Evolutionary conservation across 257 asterid species (phyloP).

Genomic region (Voacanga thouarsii): DNA sequence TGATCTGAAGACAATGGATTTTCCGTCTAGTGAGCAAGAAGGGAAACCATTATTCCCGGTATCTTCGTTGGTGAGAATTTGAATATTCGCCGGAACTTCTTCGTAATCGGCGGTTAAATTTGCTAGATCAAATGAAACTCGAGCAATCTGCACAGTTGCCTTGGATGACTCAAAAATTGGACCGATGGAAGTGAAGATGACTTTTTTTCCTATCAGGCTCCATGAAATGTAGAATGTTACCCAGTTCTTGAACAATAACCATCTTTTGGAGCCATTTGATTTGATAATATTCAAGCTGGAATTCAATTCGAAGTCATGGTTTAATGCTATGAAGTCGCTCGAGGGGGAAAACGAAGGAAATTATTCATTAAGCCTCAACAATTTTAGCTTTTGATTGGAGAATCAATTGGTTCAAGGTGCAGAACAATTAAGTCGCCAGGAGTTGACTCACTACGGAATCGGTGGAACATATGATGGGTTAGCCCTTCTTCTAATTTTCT

Average conservation of each 20-base stretch:
- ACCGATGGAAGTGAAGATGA: constrained; percentile 66
- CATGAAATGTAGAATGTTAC: constrained; percentile 55
- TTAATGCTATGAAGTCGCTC: constrained; percentile 53
- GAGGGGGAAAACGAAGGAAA: constrained; percentile 75
- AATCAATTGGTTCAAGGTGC: constrained; percentile 44
- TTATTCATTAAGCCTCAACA: constrained; percentile 63
- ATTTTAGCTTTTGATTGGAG: constrained; percentile 39
- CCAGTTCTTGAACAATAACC: constrained; percentile 52
- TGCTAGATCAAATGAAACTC: constrained; percentile 50
- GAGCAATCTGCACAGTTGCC: constrained; percentile 62
- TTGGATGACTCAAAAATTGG: constrained; percentile 53
- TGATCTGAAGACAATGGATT: constrained; percentile 62
- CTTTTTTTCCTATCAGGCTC: constrained; percentile 63
- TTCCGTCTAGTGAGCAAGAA: constrained; percentile 78
- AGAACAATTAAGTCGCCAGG: constrained; percentile 41
- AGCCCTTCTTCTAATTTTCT: no score
- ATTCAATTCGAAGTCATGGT: constrained; percentile 38
- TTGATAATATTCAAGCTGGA: constrained; percentile 51
- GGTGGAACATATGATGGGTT: no score
- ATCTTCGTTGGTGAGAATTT: constrained; percentile 56
- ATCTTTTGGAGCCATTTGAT: constrained; percentile 65
- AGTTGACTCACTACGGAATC: constrained; percentile 59
- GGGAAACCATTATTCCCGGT: constrained; percentile 87
- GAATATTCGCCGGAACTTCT: constrained; percentile 38
- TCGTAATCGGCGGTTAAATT: constrained; percentile 28